A percentile compares a stretch with the other conserved stretches of the same genome.
Evolutionary conservation across 1,139 yeast genomes (phyloP).

Genomic region (Citeromyces siamensis): DNA sequence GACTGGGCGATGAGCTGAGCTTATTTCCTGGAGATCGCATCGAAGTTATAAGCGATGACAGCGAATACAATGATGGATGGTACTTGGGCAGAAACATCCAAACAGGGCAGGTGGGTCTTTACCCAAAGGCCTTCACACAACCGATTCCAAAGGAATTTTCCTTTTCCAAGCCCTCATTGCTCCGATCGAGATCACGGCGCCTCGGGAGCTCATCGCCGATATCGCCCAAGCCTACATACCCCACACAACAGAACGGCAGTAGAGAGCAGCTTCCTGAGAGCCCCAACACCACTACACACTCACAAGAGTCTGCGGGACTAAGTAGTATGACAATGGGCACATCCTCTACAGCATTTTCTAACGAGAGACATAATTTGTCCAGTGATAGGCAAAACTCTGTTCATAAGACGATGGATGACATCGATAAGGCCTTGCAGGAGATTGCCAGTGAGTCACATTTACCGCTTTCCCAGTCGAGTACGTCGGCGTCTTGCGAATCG

Average conservation of each 20-base stretch:
- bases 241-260: not conserved
- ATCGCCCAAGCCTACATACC: slow-evolving; percentile 9
- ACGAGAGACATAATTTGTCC: not conserved
- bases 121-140: slow-evolving; percentile 79
- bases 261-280: slow-evolving; percentile 3
- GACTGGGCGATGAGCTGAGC: slow-evolving; percentile 82
- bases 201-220: slow-evolving; percentile 21
- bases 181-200: slow-evolving; percentile 50
- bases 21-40: slow-evolving; percentile 75
- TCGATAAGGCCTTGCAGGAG: slow-evolving; percentile 76
- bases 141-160: slow-evolving; percentile 16
- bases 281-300: slow-evolving; percentile 6
- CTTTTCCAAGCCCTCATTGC: slow-evolving; percentile 14
- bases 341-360: not conserved
- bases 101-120: slow-evolving; percentile 69
- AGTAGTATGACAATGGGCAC: slow-evolving; percentile 2
- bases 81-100: slow-evolving; percentile 72
- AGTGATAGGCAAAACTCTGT: slow-evolving; percentile 22
- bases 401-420: slow-evolving; percentile 59
- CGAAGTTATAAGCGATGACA: slow-evolving; percentile 85
- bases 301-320: not conserved
- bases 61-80: slow-evolving; percentile 98
- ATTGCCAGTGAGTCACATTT: slow-evolving; percentile 21
- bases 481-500: slow-evolving; percentile 6
- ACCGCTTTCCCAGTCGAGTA: not conserved